These are phyloP conservation scores for Euphorbia pulcherrima DNA, from an alignment of 345 rosid genomes.

Conservation along the genomic window DNA sequence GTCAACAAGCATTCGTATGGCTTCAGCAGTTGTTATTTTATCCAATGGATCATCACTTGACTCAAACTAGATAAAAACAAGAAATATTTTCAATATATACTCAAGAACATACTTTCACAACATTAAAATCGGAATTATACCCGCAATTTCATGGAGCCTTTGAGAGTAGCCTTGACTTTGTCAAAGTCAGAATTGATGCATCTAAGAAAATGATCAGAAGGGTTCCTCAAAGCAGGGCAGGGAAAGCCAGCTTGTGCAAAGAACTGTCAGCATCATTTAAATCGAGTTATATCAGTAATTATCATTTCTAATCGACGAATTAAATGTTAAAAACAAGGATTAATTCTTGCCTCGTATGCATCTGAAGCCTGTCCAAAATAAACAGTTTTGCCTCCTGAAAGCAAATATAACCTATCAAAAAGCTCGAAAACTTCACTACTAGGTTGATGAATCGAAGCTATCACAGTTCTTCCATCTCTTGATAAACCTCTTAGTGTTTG, in stretches of 20 bases:
- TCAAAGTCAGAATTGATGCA: conserved; percentile 92
- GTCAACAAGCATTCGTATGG: conserved; percentile 55
- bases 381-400: conserved; percentile 87
- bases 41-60: conserved; percentile 74
- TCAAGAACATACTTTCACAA: too few relatives aligned
- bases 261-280: conserved; percentile 45
- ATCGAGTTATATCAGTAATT: background rate
- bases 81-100: too few relatives aligned
- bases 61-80: conserved; percentile 47
- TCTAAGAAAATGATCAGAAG: conserved; percentile 92
- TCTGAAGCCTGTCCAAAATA: conserved; percentile 83
- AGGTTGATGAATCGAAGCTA: conserved; percentile 94
- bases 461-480: conserved; percentile 90
- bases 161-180: conserved; percentile 86
- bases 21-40: conserved; percentile 79
- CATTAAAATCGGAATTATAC: too few relatives aligned
- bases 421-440: conserved; percentile 93
- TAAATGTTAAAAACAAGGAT: background rate
- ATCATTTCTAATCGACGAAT: background rate
- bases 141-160: conserved; percentile 87
- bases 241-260: conserved; percentile 97
- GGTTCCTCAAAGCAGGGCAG: conserved; percentile 90
- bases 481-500: conserved; percentile 80
- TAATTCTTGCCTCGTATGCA: conserved; percentile 67
- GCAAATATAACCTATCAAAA: conserved; percentile 78